A percentile compares a stretch with the other conserved stretches of the same genome.
Evolutionary conservation across 805 yeast species (phyloP).

Genomic region (Crinitomyces ghanaensis): DNA sequence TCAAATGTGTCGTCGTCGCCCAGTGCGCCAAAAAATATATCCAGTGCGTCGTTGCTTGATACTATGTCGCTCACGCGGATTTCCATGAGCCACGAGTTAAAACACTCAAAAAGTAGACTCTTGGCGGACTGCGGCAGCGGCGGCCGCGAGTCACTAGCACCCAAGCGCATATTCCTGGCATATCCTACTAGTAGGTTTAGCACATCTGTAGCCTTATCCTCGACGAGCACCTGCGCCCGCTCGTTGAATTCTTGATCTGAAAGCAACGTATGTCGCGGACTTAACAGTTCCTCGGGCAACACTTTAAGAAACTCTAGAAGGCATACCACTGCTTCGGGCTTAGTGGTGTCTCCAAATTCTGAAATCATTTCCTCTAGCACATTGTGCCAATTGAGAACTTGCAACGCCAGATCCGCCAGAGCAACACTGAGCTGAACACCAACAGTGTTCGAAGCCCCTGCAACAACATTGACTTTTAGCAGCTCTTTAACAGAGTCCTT

Average conservation of each 20-base stretch:
- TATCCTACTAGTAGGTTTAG: conserved; percentile 49
- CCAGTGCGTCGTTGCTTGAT: conserved; percentile 48
- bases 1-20: conserved; percentile 57
- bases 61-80: conserved; percentile 65
- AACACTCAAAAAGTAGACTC: conserved; percentile 52
- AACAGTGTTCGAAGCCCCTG: conserved; percentile 40
- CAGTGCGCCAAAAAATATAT: conserved; percentile 53
- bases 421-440: conserved; percentile 76
- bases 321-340: conserved; percentile 30
- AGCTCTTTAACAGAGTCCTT: conserved; percentile 57
- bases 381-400: conserved; percentile 58
- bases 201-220: conserved; percentile 56
- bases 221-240: conserved; percentile 53
- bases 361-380: conserved; percentile 59
- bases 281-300: conserved; percentile 83
- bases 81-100: conserved; percentile 87
- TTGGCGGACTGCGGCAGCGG: conserved; percentile 8
- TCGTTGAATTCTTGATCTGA: conserved; percentile 67
- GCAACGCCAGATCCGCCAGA: conserved; percentile 71
- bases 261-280: conserved; percentile 63
- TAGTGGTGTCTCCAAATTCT: conserved; percentile 31
- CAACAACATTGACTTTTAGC: conserved; percentile 34
- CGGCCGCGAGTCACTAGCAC: neutral
- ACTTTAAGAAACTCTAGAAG: conserved; percentile 73
- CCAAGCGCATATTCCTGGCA: too few species aligned